Base-by-base conservation (phyloP, 2,329 filamentous ascomycete species). In the Stagonosporopsis cucurbitacearum region DNA sequence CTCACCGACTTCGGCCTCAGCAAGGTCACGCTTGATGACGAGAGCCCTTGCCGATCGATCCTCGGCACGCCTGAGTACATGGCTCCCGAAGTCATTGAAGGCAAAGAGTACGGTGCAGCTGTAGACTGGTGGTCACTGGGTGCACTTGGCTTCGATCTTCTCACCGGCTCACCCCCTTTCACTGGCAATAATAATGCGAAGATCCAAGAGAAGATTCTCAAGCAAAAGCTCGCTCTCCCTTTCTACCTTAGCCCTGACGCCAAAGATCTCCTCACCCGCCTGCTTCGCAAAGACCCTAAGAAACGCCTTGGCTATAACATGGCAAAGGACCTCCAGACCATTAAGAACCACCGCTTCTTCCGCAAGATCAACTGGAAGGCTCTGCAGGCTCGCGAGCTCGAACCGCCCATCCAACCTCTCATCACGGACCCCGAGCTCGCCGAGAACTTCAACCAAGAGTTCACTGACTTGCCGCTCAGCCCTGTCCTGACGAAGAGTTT, bases 71-170 rank as follows among this genome's bases (percentile, higher is more conserved):
- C 97, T 55, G 95, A 98, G 75, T 99, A 99, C 83, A 99, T 99
- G 95, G 96, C 95, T 0, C 95, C 95, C 0, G 95, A 99, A 78
- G 90, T 99, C 47, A 87, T 99, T 58, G 85, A 88, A 59, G 93
- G 92, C 58, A 88, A 90, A 63, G 88, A 91, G 63, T 99, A 99
- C 75, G 93, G 94, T 70, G 94, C 93, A 75, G 88, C 92, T 1
- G 96, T 97, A 17, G 95, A 99, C 78, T 99, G 94, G 94, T 99
- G 95, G 95, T 96, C 93, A 4, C 88, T 99, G 42, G 95, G 96
- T 32, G 93, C 94, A 2, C 84, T 99, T 41, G 92, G 91, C 30
- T 96, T 88, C 75, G 95, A 99, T 74, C 82, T 99, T 32, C 88
- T 99, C 74, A 98, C 94, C 9, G 95, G 96, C 49, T 88, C 88